phyloP scores from a whole-genome alignment of 805 yeast genomes.

The Saccharomycopsis sp. region DNA sequence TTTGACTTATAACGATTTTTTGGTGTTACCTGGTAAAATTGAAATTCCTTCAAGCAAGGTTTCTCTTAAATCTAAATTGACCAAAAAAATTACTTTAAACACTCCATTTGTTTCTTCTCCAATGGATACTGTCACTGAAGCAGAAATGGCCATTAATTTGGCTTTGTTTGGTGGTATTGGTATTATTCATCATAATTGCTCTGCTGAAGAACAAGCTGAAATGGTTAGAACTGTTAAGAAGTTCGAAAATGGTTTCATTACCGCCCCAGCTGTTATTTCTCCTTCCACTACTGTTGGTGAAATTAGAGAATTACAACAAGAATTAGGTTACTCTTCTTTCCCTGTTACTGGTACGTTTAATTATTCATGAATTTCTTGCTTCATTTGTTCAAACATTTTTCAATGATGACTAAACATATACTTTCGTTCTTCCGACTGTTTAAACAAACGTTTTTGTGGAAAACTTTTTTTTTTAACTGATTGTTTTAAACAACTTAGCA shows the following conservation, averaged over 20 bases:
- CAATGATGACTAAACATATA: conserved; percentile 48
- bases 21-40: conserved; percentile 91
- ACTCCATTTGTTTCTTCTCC: conserved; percentile 97
- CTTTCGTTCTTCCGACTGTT: conserved; percentile 99
- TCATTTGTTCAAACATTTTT: conserved; percentile 7
- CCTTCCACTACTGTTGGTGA: conserved; percentile 74
- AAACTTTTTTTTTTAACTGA: conserved; percentile 25
- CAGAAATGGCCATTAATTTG: conserved; percentile 97
- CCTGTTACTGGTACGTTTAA: conserved; percentile 95
- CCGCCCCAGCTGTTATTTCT: conserved; percentile 80
- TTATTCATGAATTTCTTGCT: background rate
- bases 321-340: conserved; percentile 91
- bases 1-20: conserved; percentile 92
- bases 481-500: background rate
- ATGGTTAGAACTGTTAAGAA: conserved; percentile 95
- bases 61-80: conserved; percentile 71
- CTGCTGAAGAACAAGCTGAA: conserved; percentile 95
- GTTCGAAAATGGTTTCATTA: conserved; percentile 95
- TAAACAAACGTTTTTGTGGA: conserved; percentile 98
- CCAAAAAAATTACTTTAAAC: conserved; percentile 84
- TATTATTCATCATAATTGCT: conserved; percentile 94
- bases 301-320: conserved; percentile 57
- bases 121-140: conserved; percentile 98
- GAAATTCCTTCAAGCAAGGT: conserved; percentile 76
- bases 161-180: conserved; percentile 98